phyloP scores from a whole-genome alignment of 768 basidiomycete genomes.

The Tulasnella calospora region DNA sequence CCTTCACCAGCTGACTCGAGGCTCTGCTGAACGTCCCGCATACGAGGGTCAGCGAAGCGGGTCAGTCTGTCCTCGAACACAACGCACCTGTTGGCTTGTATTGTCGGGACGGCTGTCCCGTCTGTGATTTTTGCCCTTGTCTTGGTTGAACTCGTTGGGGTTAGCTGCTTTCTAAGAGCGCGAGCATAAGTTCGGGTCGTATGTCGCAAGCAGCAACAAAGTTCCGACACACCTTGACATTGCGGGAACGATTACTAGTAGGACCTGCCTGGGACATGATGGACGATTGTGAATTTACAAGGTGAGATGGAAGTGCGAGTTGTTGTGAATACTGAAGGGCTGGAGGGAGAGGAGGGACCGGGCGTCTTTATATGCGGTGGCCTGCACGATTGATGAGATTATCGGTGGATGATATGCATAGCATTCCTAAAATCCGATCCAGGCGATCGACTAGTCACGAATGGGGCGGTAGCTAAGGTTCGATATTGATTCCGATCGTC shows the following conservation, averaged over 20 bases:
- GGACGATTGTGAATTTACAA: neutral
- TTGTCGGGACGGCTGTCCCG: slow-evolving; percentile 18
- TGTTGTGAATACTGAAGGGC: neutral
- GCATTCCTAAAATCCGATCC: neutral
- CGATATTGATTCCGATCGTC: too few species aligned
- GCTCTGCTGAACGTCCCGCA: neutral
- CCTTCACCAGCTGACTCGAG: neutral
- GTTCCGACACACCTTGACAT: neutral
- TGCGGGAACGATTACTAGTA: slow-evolving; percentile 10
- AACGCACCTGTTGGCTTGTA: slow-evolving; percentile 15
- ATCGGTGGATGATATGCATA: neutral
- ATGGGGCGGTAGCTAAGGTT: too few species aligned
- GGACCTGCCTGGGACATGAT: slow-evolving; percentile 2
- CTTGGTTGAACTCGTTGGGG: neutral
- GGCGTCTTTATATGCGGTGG: neutral
- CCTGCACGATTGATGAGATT: too few species aligned
- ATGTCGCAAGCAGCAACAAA: neutral
- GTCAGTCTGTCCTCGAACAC: too few species aligned
- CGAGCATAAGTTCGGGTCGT: neutral
- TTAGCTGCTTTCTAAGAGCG: slow-evolving; percentile 11
- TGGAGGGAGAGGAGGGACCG: neutral
- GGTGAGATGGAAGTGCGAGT: neutral
- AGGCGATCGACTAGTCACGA: neutral
- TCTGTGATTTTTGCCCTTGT: neutral
- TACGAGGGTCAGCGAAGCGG: neutral